Evolutionary conservation across 495 filamentous ascomycete species (phyloP), one percentile per base, ranked within the genome.

Genomic region (Patellaria atrata): DNA sequence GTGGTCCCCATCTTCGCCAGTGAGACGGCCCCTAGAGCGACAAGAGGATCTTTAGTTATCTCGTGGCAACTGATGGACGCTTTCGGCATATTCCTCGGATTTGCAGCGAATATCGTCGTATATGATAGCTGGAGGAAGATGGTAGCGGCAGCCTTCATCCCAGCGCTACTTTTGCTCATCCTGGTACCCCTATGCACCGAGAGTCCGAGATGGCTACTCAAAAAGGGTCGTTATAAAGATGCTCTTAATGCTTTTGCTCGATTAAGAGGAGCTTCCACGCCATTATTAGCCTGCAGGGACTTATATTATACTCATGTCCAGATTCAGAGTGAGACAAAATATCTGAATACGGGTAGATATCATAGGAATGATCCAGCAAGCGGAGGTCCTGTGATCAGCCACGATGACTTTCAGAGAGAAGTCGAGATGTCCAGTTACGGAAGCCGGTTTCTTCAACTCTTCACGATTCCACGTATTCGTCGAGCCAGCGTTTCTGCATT

Each of bases 171-270:
- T 2, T 20, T 44, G 15, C 6, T 34, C 4, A 28, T 40, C 7
- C 14, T 26, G 16, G 22, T 44, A 13, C 40, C 19, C 14, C 31
- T 40, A 11, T 44, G 36, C 27, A 22, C 25, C 3, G 41, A 44
- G 26, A 38, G 33, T 3, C 44, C 44, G 4, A 26, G 44, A 10
- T 47, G 44, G 44, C 23, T 38, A 3, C 10, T 47, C 18, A 47
- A 47, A 20, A 37, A 38, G 22, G 33, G 34, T 13, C 25, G 33
- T 4, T 22, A 31, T 21, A 22, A 31, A 28, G 20, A 47, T 13
- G 21, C 43, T 8, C 43, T 18, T 23, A 25, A 35, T 10, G 30
- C 43, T 16, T 22, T 46, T 18, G 15, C 16, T 21, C 33, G 34
- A 3, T 16, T 47, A 1, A 38, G 44, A 1, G 34, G 38, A 23